These are phyloP conservation scores for sorghum (Sorghum bicolor) DNA, from an alignment of 176 grass and related monocot genomes.

Conservation along the genomic window Sorghum_bicolor_NCBIv3 NC_012876.2:11950501-11951000, in stretches of 20 bases:
- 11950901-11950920: constrained; percentile 52
- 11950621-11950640: background rate
- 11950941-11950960: background rate
- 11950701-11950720: background rate
- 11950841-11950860: constrained; percentile 47
- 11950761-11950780: constrained; percentile 57
- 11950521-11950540: constrained; percentile 13
- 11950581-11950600: background rate
- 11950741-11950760: constrained; percentile 50
- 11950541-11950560: constrained; percentile 20
- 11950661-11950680: constrained; percentile 28
- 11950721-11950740: constrained; percentile 28
- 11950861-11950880: constrained; percentile 52
- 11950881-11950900: constrained; percentile 66
- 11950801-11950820: constrained; percentile 58
- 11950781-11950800: constrained; percentile 62
- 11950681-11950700: constrained; percentile 9
- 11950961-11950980: background rate
- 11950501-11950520: background rate
- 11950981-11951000: background rate
- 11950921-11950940: constrained; percentile 55
- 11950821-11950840: constrained; percentile 48
- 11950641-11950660: background rate
- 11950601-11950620: constrained; percentile 19
- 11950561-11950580: constrained; percentile 27